These are phyloP conservation scores for Babesia sp. DNA, from an alignment of 169 alveolate species.

Conservation along the genomic window DNA sequence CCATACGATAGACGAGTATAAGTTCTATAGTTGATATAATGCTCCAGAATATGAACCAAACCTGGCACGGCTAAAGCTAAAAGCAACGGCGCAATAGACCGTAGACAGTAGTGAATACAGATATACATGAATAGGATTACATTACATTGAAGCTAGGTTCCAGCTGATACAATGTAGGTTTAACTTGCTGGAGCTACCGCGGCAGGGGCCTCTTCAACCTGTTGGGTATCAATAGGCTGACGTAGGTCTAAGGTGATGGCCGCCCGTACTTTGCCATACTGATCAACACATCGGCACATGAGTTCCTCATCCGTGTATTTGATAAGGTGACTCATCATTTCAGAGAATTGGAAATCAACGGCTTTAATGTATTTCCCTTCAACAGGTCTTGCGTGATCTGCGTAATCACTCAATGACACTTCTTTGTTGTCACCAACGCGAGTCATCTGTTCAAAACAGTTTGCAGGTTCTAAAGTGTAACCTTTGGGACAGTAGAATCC, in stretches of 20 bases:
- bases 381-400: constrained; percentile 16
- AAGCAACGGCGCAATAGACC: too few species aligned
- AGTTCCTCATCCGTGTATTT: constrained; percentile 19
- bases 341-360: constrained; percentile 8
- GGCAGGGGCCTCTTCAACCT: not conserved
- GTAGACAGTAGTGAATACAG: too few species aligned
- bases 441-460: constrained; percentile 37
- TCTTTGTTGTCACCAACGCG: not conserved
- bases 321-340: not conserved
- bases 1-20: too few species aligned
- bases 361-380: constrained; percentile 13
- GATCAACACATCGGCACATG: constrained; percentile 6
- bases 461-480: constrained; percentile 42
- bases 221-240: not conserved
- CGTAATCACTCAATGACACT: constrained; percentile 1
- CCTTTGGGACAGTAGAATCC: constrained; percentile 67
- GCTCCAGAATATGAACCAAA: too few species aligned
- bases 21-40: too few species aligned
- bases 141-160: too few species aligned
- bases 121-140: too few species aligned
- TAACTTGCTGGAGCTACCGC: too few species aligned
- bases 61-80: too few species aligned
- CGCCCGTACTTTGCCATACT: not conserved
- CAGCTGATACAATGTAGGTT: too few species aligned
- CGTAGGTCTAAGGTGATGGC: constrained; percentile 14